Evolutionary conservation across 805 yeast species (phyloP).

Genomic region (Candida gorgasii): DNA sequence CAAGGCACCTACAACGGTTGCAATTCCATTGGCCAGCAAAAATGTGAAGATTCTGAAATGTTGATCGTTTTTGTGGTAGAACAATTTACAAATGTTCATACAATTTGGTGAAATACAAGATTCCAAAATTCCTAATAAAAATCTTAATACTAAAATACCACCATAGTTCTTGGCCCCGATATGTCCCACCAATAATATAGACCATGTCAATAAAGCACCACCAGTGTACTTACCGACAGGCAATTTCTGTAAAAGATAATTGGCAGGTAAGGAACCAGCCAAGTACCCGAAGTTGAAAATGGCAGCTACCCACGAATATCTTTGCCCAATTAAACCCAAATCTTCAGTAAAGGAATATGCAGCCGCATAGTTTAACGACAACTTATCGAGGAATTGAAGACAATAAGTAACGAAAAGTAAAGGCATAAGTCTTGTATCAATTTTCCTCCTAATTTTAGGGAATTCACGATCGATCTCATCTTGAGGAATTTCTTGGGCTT

Average conservation of each 20-base stretch:
- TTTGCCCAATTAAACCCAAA: conserved; percentile 22
- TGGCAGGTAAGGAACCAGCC: conserved; percentile 25
- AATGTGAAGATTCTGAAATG: conserved; percentile 30
- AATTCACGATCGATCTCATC: conserved; percentile 27
- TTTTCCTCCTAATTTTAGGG: conserved; percentile 28
- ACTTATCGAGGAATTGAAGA: conserved; percentile 27
- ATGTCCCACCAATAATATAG: conserved; percentile 23
- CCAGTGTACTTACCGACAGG: conserved; percentile 23
- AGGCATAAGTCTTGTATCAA: conserved; percentile 34
- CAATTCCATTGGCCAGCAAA: conserved; percentile 29
- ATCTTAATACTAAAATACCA: conserved; percentile 33
- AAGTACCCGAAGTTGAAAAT: conserved; percentile 26
- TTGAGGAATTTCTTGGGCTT: conserved; percentile 27
- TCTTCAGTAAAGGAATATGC: conserved; percentile 25
- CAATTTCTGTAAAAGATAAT: conserved; percentile 21
- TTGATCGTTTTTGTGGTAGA: conserved; percentile 34
- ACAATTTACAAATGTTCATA: conserved; percentile 33
- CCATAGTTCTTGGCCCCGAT: conserved; percentile 36
- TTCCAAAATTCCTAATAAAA: conserved; percentile 43
- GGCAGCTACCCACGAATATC: conserved; percentile 30
- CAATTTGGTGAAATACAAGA: conserved; percentile 36
- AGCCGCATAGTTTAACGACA: conserved; percentile 25
- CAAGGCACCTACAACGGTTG: conserved; percentile 25
- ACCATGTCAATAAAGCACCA: conserved; percentile 21
- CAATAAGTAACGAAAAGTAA: conserved; percentile 26